Conservation (phyloP, 495 filamentous ascomycete species). For the Tirmania nivea region DNA sequence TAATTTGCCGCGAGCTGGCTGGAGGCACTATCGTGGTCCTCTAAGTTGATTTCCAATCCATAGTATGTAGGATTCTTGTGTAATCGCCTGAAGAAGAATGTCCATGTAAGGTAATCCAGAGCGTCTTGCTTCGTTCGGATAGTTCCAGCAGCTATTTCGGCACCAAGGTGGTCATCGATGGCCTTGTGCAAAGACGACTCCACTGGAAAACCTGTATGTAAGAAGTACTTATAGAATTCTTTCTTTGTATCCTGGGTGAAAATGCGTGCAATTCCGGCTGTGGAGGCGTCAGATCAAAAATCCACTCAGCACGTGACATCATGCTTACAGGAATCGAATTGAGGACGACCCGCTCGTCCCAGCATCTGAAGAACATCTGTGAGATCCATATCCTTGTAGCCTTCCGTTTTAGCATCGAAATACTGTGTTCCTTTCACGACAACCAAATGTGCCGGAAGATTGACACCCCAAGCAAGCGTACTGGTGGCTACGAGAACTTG, state of each 20-base stretch:
- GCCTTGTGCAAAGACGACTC: slow-evolving; percentile 93
- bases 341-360: slow-evolving; percentile 80
- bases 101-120: slow-evolving; percentile 95
- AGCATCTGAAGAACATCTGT: slow-evolving; percentile 98
- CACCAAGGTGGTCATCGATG: slow-evolving; percentile 87
- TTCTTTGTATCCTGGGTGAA: slow-evolving; percentile 97
- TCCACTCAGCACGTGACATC: background rate
- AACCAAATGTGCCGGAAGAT: slow-evolving; percentile 88
- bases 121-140: slow-evolving; percentile 89
- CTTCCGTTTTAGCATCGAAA: slow-evolving; percentile 94
- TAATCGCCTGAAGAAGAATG: slow-evolving; percentile 91
- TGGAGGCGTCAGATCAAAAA: background rate
- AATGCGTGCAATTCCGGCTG: slow-evolving; percentile 76
- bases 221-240: slow-evolving; percentile 98
- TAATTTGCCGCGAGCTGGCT: slow-evolving; percentile 72
- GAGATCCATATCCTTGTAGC: slow-evolving; percentile 96
- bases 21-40: slow-evolving; percentile 75
- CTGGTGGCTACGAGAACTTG: slow-evolving; percentile 93
- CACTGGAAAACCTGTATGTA: slow-evolving; percentile 95
- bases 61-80: slow-evolving; percentile 99
- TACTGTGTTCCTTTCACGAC: slow-evolving; percentile 97
- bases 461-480: slow-evolving; percentile 95
- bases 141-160: slow-evolving; percentile 83
- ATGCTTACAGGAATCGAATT: slow-evolving; percentile 55
- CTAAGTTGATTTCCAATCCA: slow-evolving; percentile 76